Percentiles rank a stretch among this genome's conserved stretches.
These are phyloP conservation scores for Miamiensis avidus DNA, from an alignment of 169 alveolate species.

Conservation along the genomic window DNA sequence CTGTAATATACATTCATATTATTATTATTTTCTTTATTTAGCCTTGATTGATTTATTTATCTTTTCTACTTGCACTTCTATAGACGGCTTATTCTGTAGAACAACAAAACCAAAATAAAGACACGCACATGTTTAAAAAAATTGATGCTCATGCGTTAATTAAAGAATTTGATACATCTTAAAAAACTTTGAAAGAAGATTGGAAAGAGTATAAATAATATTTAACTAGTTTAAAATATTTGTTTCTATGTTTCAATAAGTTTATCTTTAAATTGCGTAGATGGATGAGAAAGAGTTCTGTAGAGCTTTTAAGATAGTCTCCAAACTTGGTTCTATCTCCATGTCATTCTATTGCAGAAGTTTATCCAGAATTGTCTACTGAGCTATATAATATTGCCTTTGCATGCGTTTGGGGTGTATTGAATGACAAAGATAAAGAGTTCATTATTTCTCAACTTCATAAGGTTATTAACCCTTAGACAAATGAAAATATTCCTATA, in stretches of 20 bases:
- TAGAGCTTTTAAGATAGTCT: slow-evolving; percentile 73
- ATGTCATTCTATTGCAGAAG: slow-evolving; percentile 83
- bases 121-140: slow-evolving; percentile 41
- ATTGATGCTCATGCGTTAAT: slow-evolving; percentile 52
- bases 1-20: background rate
- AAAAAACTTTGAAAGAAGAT: slow-evolving; percentile 79
- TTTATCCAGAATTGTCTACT: slow-evolving; percentile 78
- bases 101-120: background rate
- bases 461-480: slow-evolving; percentile 70
- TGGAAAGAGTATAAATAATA: slow-evolving; percentile 78
- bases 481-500: slow-evolving; percentile 66
- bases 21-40: too few species aligned
- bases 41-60: too few species aligned
- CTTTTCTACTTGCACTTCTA: background rate
- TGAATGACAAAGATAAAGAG: slow-evolving; percentile 81
- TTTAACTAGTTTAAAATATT: too few species aligned
- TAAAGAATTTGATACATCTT: slow-evolving; percentile 73
- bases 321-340: slow-evolving; percentile 79
- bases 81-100: background rate
- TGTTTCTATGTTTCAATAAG: too few species aligned
- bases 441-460: slow-evolving; percentile 59
- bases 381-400: slow-evolving; percentile 89
- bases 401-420: slow-evolving; percentile 78
- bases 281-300: slow-evolving; percentile 78
- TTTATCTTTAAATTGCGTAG: too few species aligned